Evolutionary conservation across 805 yeast genomes (phyloP).

Genomic region (Suhomyces sp.): DNA sequence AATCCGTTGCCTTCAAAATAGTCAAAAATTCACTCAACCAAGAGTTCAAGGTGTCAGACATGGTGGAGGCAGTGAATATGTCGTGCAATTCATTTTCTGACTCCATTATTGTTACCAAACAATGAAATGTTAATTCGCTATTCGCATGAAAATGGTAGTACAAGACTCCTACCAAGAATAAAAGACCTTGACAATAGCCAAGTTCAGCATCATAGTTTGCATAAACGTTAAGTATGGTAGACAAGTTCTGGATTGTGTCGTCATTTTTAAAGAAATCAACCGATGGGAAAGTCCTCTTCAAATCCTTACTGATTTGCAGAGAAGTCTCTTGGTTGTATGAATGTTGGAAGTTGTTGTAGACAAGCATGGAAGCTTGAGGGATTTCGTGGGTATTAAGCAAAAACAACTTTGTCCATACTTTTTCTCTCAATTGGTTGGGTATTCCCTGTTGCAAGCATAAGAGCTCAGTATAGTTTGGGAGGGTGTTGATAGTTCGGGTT

Average conservation of each 20-base stretch:
- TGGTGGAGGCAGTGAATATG: constrained; percentile 48
- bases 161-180: constrained; percentile 60
- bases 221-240: constrained; percentile 57
- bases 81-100: constrained; percentile 49
- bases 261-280: constrained; percentile 45
- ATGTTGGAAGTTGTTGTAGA: constrained; percentile 42
- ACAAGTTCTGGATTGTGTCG: constrained; percentile 45
- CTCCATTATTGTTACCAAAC: constrained; percentile 57
- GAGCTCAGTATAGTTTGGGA: constrained; percentile 48
- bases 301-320: constrained; percentile 52
- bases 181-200: constrained; percentile 68
- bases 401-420: constrained; percentile 44
- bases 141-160: constrained; percentile 37
- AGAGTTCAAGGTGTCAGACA: constrained; percentile 51
- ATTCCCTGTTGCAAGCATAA: constrained; percentile 43
- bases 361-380: constrained; percentile 33
- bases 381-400: constrained; percentile 28
- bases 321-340: constrained; percentile 39
- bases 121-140: constrained; percentile 46
- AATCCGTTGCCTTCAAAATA: constrained; percentile 40
- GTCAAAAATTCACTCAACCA: constrained; percentile 52
- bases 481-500: constrained; percentile 41
- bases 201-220: constrained; percentile 62
- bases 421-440: constrained; percentile 41
- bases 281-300: constrained; percentile 58